Base-by-base conservation (phyloP, 352 stramenopile genomes). In the Plasmopara halstedii region DNA sequence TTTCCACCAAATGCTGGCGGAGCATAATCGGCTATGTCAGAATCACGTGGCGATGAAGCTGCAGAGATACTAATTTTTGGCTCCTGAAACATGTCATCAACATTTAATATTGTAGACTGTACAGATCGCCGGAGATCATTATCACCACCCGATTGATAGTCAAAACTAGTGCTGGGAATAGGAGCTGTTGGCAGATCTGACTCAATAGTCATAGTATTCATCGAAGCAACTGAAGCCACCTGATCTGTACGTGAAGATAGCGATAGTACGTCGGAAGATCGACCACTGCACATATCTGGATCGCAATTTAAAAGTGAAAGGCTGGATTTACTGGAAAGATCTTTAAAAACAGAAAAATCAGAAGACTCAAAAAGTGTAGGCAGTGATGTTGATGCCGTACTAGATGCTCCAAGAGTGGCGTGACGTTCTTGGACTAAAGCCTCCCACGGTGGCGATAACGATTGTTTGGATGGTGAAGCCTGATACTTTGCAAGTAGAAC, bases 381-480 rank as follows among this genome's bases (percentile, higher is more conserved):
- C 25, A 50, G 47, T 27, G 38, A 25, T 39, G 31, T 29, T 2
- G 46, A 18, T 44, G 41, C 26, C 27, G 42, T 51, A 11, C 49
- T 47, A 10, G 26, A 36, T 25, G 37, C 20, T 17, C 62, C 62
- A 5, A 70, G 38, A 43, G 46, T 69, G 14, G 80, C 77, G 40
- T 91, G 77, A 10, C 73, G 73, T 18, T 83, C 69, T 56, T 91
- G 80, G 20, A 87, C 80, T 3, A 91, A 42, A 6, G 77, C 58
- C 47, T 89, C 75, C 76, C 78, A 86, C 1, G 80, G 77, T 5
- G 77, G 80, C 34, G 68, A 74, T 10, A 73, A 77, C 6, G 67
- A 64, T 36, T 85, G 82, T 50, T 85, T 87, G 0, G 80, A 79
- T 8, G 77, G 76, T 8, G 80, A 86, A 8, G 64, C 66, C 7